phyloP scores from a whole-genome alignment of 768 basidiomycete species.

The Psilocybe cyanescens region DNA sequence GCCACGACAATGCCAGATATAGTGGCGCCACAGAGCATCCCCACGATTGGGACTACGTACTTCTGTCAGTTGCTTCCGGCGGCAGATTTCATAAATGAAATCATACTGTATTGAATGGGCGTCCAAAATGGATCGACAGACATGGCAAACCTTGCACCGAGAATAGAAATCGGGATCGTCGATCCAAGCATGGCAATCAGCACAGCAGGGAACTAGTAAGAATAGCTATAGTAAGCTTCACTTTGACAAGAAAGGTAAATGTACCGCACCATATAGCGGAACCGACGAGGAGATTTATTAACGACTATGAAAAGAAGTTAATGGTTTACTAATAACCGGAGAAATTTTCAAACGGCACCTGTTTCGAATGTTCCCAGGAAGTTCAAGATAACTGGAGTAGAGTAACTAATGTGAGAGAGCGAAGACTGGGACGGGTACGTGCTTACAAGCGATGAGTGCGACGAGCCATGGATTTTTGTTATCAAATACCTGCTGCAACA shows the following conservation, averaged over 20 bases:
- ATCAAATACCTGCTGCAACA: slow-evolving; percentile 77
- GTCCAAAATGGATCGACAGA: slow-evolving; percentile 79
- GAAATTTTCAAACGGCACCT: slow-evolving; percentile 39
- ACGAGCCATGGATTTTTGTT: slow-evolving; percentile 78
- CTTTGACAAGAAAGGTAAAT: not conserved
- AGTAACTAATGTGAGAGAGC: not conserved
- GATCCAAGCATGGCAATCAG: slow-evolving; percentile 73
- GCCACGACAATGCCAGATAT: slow-evolving; percentile 78
- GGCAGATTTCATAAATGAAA: not conserved
- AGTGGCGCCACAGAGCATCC: slow-evolving; percentile 85
- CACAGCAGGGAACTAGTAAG: slow-evolving; percentile 62
- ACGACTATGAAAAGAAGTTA: slow-evolving; percentile 48
- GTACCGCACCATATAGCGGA: slow-evolving; percentile 65
- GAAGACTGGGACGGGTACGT: not conserved
- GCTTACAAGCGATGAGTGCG: slow-evolving; percentile 71
- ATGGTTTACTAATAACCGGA: not conserved
- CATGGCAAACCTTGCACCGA: slow-evolving; percentile 81
- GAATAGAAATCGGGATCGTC: slow-evolving; percentile 78
- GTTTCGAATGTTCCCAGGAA: slow-evolving; percentile 78
- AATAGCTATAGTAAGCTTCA: not conserved
- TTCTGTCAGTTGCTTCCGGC: not conserved
- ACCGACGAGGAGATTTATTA: slow-evolving; percentile 79
- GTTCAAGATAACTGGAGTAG: slow-evolving; percentile 62
- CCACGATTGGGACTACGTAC: slow-evolving; percentile 72
- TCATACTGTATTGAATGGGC: slow-evolving; percentile 78